These are phyloP conservation scores for Leccinum truebloodii DNA, from an alignment of 768 basidiomycete species.

Conservation along the genomic window DNA sequence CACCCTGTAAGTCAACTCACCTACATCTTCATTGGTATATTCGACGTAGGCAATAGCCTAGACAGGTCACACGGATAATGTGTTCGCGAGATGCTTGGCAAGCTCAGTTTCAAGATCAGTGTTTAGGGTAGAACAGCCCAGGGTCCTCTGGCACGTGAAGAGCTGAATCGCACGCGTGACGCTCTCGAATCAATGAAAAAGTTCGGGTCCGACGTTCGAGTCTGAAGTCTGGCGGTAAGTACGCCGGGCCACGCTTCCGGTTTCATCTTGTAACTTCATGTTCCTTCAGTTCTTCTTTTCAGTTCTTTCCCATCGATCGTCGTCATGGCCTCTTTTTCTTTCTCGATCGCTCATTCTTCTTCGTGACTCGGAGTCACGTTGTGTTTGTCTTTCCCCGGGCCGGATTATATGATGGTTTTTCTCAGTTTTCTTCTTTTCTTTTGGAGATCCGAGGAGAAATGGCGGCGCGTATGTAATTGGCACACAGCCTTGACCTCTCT, in stretches of 20 bases:
- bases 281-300: background rate
- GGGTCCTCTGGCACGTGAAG: background rate
- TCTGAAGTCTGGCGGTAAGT: background rate
- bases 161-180: background rate
- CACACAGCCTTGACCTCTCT: background rate
- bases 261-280: background rate
- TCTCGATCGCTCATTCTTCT: background rate
- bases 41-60: background rate
- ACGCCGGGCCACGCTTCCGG: background rate
- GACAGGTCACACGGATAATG: background rate
- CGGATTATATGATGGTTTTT: background rate
- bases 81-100: background rate
- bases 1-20: background rate
- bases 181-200: background rate
- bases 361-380: background rate
- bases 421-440: background rate
- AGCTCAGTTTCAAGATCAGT: background rate
- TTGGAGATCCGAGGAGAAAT: background rate
- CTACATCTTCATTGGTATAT: background rate
- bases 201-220: background rate
- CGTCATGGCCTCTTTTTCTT: background rate
- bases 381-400: background rate
- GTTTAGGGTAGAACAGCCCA: background rate
- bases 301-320: slow-evolving; percentile 1
- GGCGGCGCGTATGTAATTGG: background rate